Evolutionary conservation across 2,329 filamentous ascomycete genomes (phyloP), one percentile per base, ranked within the genome.

Genomic region (Chaetoscypha palmicola): DNA sequence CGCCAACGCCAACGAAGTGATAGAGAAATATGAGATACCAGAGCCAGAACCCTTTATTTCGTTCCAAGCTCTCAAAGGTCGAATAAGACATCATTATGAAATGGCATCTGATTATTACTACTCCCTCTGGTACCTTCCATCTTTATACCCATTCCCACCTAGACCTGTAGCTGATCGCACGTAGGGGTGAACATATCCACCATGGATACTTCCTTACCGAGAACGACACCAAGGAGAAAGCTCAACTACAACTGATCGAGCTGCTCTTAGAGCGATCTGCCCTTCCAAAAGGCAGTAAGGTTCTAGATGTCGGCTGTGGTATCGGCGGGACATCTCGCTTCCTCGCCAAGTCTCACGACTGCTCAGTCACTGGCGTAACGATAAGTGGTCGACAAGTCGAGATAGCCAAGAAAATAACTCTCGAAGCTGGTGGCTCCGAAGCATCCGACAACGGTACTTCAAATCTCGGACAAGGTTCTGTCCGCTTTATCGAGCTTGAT

Each of bases 121-220:
- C 49, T 76, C 69, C 24, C 65, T 80, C 16, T 80, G 76, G 76
- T 78, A 67, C 33, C 55, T 30, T 14, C 14, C 12, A 24, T 40
- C 2, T 12, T 17, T 19, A 17, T 54, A 28, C 20, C 9, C 23
- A 2, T 5, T 19, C 19, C 17, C 32, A 5, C 4, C 16, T 19
- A 16, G 4, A 2, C 19, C 17, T 37, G 11, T 23, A 22, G 20
- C 9, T 17, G 17, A 8, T 31, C 19, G 17, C 14, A 16, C 20
- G 20, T 12, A 78, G 74, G 75, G 76, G 76, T 42, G 75, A 79
- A 56, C 76, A 80, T 54, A 79, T 80, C 56, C 77, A 80, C 56
- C 76, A 81, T 50, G 76, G 76, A 42, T 78, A 79, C 58, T 81
- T 76, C 66, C 67, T 71, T 19, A 67, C 68, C 2, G 62, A 68